Evolutionary conservation across 2,329 filamentous ascomycete genomes (phyloP).

Genomic region (Dactylonectria macrodidyma): DNA sequence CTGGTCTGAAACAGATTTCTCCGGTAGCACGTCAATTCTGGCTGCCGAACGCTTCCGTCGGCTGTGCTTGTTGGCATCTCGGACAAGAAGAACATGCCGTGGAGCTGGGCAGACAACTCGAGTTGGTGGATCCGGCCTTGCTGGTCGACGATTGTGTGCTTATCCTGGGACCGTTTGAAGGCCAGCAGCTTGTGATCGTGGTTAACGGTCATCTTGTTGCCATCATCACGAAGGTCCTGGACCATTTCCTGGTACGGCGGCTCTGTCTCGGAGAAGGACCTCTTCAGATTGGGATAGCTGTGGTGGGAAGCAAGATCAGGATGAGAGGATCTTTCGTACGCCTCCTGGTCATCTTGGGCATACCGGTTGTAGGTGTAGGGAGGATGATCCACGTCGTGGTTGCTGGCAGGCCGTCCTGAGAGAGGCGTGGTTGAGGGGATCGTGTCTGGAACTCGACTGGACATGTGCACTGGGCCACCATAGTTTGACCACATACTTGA

Average conservation of each 20-base stretch:
- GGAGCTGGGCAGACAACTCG: slow-evolving; percentile 80
- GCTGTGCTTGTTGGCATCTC: slow-evolving; percentile 78
- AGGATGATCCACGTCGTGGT: slow-evolving; percentile 65
- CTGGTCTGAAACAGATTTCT: slow-evolving; percentile 97
- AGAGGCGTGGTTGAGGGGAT: slow-evolving; percentile 65
- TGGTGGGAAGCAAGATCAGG: slow-evolving; percentile 65
- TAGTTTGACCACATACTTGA: slow-evolving; percentile 73
- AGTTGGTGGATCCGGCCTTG: slow-evolving; percentile 73
- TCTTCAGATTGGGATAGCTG: slow-evolving; percentile 70
- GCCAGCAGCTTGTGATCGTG: slow-evolving; percentile 74
- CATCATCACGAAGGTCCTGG: slow-evolving; percentile 72
- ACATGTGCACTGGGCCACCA: slow-evolving; percentile 67
- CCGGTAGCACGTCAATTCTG: slow-evolving; percentile 94
- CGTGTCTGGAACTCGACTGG: slow-evolving; percentile 64
- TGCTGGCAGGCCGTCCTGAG: slow-evolving; percentile 65
- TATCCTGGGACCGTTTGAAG: slow-evolving; percentile 71
- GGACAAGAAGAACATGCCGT: slow-evolving; percentile 91
- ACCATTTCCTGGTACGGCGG: slow-evolving; percentile 73
- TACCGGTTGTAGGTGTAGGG: slow-evolving; percentile 69
- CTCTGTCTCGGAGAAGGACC: slow-evolving; percentile 70
- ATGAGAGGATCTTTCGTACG: slow-evolving; percentile 68
- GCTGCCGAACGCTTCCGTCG: slow-evolving; percentile 74
- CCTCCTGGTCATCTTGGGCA: slow-evolving; percentile 67
- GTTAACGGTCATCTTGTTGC: slow-evolving; percentile 69
- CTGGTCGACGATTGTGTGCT: slow-evolving; percentile 72